Evolutionary conservation across 1,139 yeast species (phyloP).

Genomic region (Arxiozyma slooffiae): DNA sequence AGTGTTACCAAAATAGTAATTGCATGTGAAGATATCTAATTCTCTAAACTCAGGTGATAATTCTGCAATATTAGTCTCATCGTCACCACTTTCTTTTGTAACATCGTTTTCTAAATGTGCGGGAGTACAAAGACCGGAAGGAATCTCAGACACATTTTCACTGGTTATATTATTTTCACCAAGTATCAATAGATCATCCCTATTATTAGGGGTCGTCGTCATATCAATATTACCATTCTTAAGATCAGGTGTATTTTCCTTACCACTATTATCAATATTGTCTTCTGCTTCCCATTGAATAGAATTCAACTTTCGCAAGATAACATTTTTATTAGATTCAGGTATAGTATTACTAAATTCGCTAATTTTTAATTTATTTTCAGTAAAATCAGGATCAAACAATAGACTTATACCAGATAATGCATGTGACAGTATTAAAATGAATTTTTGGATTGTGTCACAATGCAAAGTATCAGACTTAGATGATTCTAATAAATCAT

Average conservation of each 20-base stretch:
- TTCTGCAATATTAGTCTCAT: constrained; percentile 2
- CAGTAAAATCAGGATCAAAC: constrained; percentile 52
- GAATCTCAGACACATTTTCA: constrained; percentile 22
- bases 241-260: constrained; percentile 8
- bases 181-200: constrained; percentile 7
- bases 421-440: constrained; percentile 50
- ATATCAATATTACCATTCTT: constrained; percentile 19
- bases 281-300: constrained; percentile 28
- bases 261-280: constrained; percentile 13
- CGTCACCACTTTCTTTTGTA: neutral
- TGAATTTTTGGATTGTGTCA: constrained; percentile 47
- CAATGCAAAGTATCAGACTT: constrained; percentile 21
- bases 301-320: constrained; percentile 26
- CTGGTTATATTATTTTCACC: constrained; percentile 14
- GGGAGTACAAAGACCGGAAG: constrained; percentile 29
- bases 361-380: constrained; percentile 13
- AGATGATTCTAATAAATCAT: constrained; percentile 32
- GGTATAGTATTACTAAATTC: constrained; percentile 26
- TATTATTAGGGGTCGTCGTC: constrained; percentile 28
- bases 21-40: constrained; percentile 48
- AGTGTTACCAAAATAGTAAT: constrained; percentile 38
- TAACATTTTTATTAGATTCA: neutral
- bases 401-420: constrained; percentile 62
- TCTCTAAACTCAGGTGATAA: constrained; percentile 37
- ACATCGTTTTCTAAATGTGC: neutral